Percentiles rank a stretch among this genome's conserved stretches.
Evolutionary conservation across 116 monocot genomes (phyloP).

Genomic region (Cymodocea nodosa): DNA sequence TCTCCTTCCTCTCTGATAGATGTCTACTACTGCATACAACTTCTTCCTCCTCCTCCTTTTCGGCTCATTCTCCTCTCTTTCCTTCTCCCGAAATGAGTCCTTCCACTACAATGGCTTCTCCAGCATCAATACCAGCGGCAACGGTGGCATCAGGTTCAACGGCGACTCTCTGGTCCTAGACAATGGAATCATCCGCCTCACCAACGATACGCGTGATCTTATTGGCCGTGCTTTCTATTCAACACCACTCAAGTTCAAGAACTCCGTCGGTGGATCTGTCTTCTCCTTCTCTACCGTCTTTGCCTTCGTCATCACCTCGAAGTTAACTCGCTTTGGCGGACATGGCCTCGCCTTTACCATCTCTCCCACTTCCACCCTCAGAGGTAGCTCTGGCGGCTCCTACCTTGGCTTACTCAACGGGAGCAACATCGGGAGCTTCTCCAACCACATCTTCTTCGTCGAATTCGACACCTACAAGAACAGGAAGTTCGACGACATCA

Average conservation of each 20-base stretch:
- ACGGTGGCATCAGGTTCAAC: constrained; percentile 25
- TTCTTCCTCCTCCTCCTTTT: constrained; percentile 10
- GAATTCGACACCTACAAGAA: constrained; percentile 82
- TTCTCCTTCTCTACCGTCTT: constrained; percentile 70
- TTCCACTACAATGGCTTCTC: constrained; percentile 34
- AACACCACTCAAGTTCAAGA: constrained; percentile 30
- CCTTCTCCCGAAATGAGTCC: constrained; percentile 25
- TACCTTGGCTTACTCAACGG: constrained; percentile 69
- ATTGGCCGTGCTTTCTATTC: constrained; percentile 53
- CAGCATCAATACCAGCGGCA: neutral
- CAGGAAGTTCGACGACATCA: constrained; percentile 65
- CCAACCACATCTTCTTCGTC: constrained; percentile 59
- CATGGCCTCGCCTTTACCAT: constrained; percentile 72
- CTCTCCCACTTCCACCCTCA: constrained; percentile 13
- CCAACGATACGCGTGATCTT: too few relatives aligned
- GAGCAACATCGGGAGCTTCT: constrained; percentile 32
- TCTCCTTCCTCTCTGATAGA: too few relatives aligned
- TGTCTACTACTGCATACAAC: too few relatives aligned
- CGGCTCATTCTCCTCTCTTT: constrained; percentile 1
- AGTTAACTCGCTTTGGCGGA: constrained; percentile 50
- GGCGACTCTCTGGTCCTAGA: constrained; percentile 23
- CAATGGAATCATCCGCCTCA: constrained; percentile 25
- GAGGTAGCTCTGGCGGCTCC: constrained; percentile 23
- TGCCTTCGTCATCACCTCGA: constrained; percentile 48
- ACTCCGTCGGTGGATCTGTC: constrained; percentile 20